phyloP scores from a whole-genome alignment of 768 basidiomycete genomes.

The Agaricus blazei region DNA sequence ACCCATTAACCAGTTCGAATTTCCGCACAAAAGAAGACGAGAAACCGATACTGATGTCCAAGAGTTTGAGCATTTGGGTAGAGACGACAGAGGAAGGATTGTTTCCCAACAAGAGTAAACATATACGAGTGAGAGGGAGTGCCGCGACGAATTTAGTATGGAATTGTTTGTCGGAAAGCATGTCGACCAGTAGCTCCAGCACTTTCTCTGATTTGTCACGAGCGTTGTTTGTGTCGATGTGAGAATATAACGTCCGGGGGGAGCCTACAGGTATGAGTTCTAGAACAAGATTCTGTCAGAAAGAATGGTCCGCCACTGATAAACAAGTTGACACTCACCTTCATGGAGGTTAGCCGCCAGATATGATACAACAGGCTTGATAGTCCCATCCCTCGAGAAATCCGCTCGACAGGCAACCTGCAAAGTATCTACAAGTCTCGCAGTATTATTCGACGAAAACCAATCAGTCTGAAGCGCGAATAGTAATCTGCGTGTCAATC shows the following conservation, averaged over 20 bases:
- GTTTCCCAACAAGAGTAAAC: slow-evolving; percentile 74
- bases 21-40: slow-evolving; percentile 69
- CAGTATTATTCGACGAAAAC: slow-evolving; percentile 54
- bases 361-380: slow-evolving; percentile 85
- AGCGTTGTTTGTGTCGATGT: slow-evolving; percentile 42
- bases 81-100: slow-evolving; percentile 59
- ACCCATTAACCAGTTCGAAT: slow-evolving; percentile 83
- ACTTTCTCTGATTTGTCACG: slow-evolving; percentile 66
- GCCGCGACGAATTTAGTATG: slow-evolving; percentile 68
- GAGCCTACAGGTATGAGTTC: slow-evolving; percentile 28
- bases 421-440: slow-evolving; percentile 54
- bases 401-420: slow-evolving; percentile 54
- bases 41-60: slow-evolving; percentile 48
- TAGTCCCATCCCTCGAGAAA: slow-evolving; percentile 68
- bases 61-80: slow-evolving; percentile 53
- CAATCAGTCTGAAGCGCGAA: slow-evolving; percentile 78
- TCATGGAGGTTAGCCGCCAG: slow-evolving; percentile 75
- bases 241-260: slow-evolving; percentile 52
- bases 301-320: neutral
- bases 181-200: slow-evolving; percentile 56
- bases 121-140: slow-evolving; percentile 75
- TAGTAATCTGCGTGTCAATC: slow-evolving; percentile 69
- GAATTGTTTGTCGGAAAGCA: slow-evolving; percentile 50
- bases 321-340: slow-evolving; percentile 33
- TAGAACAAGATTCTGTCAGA: slow-evolving; percentile 7